Percentiles rank a stretch among this genome's conserved stretches.
These are phyloP conservation scores for Lactarius vividus DNA, from an alignment of 768 basidiomycete genomes.

Conservation along the genomic window DNA sequence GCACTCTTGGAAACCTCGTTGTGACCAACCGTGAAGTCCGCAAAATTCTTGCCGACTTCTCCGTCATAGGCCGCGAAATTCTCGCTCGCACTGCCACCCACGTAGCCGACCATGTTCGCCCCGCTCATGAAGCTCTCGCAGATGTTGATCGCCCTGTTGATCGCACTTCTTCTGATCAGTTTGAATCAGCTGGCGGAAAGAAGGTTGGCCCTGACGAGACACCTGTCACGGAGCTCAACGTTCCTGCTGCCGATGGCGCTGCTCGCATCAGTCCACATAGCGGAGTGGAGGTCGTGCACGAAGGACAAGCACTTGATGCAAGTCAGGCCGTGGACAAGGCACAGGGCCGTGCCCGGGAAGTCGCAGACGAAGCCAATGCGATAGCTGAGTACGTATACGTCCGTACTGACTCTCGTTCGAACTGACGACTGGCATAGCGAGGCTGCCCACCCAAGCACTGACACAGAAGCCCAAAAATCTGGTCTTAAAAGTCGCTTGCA, in stretches of 20 bases:
- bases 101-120: conserved; percentile 66
- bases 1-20: conserved; percentile 81
- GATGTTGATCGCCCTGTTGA: conserved; percentile 60
- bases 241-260: conserved; percentile 44
- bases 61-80: conserved; percentile 77
- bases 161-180: conserved; percentile 55
- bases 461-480: conserved; percentile 39
- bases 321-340: conserved; percentile 27
- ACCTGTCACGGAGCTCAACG: conserved; percentile 46
- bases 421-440: conserved; percentile 20
- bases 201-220: conserved; percentile 45
- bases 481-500: conserved; percentile 35
- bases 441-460: conserved; percentile 34
- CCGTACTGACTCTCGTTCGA: too few species aligned
- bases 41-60: conserved; percentile 80
- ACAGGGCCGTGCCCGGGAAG: conserved; percentile 20
- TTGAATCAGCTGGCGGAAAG: conserved; percentile 47
- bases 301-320: conserved; percentile 32
- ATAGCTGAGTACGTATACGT: conserved; percentile 22
- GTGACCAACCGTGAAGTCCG: conserved; percentile 92
- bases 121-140: conserved; percentile 57
- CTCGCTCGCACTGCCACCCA: conserved; percentile 72
- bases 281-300: conserved; percentile 36
- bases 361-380: conserved; percentile 29
- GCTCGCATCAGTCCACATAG: conserved; percentile 53